phyloP scores from a whole-genome alignment of 129 eudicot species.

The Flaveria sonorensis region DNA sequence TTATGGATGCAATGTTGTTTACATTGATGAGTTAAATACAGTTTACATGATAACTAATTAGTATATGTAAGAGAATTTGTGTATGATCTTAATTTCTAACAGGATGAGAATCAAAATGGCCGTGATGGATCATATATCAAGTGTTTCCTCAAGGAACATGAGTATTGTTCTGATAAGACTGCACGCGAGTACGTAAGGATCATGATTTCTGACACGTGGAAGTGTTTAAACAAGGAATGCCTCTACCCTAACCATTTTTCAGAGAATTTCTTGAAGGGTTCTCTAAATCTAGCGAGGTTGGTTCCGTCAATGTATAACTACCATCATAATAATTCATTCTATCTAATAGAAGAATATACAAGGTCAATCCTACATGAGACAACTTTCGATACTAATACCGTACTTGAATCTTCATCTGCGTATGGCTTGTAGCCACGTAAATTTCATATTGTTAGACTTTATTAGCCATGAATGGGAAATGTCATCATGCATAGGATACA shows the following conservation, averaged over 20 bases:
- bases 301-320: constrained; percentile 53
- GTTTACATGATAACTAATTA: too few relatives aligned
- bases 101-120: constrained; percentile 59
- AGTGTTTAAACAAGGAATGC: constrained; percentile 41
- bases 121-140: constrained; percentile 55
- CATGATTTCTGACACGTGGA: constrained; percentile 51
- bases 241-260: constrained; percentile 29
- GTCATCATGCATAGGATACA: neutral
- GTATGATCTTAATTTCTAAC: neutral
- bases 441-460: neutral
- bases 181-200: constrained; percentile 37
- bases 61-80: too few relatives aligned
- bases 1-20: neutral
- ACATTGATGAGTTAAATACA: neutral
- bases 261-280: constrained; percentile 34
- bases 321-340: constrained; percentile 24
- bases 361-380: neutral
- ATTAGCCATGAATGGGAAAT: neutral
- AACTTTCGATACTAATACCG: neutral
- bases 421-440: neutral
- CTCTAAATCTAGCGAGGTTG: constrained; percentile 51
- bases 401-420: neutral
- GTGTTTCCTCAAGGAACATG: constrained; percentile 44
- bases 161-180: constrained; percentile 23
- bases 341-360: constrained; percentile 1